Percentiles rank a stretch among this genome's conserved stretches.
These are phyloP conservation scores for Pseudocercospora eumusae DNA, from an alignment of 2,329 filamentous ascomycete genomes.

Conservation along the genomic window DNA sequence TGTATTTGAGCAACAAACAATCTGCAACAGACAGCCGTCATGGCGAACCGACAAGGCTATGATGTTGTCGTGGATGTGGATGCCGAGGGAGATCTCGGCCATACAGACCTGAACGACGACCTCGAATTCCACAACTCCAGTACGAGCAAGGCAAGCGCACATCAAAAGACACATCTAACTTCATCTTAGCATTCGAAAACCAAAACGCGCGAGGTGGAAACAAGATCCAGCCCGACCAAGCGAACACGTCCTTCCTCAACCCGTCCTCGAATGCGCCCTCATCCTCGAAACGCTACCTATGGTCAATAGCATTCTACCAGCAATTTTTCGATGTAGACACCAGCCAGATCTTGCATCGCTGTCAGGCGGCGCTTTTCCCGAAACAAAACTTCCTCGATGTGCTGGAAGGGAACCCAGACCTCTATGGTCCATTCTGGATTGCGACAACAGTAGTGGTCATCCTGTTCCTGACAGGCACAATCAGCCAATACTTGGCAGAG, in stretches of 20 bases:
- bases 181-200: constrained; percentile 34
- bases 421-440: constrained; percentile 99
- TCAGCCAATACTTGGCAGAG: constrained; percentile 81
- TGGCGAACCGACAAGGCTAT: constrained; percentile 71
- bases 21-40: constrained; percentile 14
- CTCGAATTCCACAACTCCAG: constrained; percentile 96
- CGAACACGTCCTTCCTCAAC: constrained; percentile 38
- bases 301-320: constrained; percentile 89
- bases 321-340: constrained; percentile 99
- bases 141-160: constrained; percentile 41
- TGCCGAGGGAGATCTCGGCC: constrained; percentile 95
- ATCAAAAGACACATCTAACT: constrained; percentile 12
- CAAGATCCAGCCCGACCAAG: constrained; percentile 49
- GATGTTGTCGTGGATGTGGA: constrained; percentile 98
- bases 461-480: constrained; percentile 90
- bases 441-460: constrained; percentile 96
- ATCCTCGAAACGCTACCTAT: constrained; percentile 76
- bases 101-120: constrained; percentile 97
- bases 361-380: constrained; percentile 84
- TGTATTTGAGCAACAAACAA: background rate
- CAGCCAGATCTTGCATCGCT: constrained; percentile 80
- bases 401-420: constrained; percentile 90
- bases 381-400: constrained; percentile 95
- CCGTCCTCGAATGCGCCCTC: constrained; percentile 30
- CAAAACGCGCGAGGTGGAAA: constrained; percentile 46